Base-by-base conservation (phyloP, 768 basidiomycete species). In the Candolleomyces eurysporus region DNA sequence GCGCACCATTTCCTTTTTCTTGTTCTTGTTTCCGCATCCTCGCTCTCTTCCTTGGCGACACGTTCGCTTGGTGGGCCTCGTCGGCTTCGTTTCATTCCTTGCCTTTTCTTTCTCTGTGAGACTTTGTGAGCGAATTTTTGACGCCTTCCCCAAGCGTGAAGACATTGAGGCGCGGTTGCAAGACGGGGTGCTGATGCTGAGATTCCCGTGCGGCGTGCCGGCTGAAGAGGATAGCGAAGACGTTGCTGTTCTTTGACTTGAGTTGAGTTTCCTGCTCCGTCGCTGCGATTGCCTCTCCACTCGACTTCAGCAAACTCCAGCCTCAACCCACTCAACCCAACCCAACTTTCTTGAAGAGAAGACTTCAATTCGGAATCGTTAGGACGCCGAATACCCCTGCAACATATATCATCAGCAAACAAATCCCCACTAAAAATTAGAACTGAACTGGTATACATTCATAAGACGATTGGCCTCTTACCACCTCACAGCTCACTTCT, bases 1-100 rank as follows among this genome's bases (percentile, higher is more conserved):
- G 70, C 73, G 78, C 70, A 48, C 63, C 61, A 32, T 63, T 58
- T 58, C 30, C 54, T 64, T 65, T 57, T 63, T 65, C 54, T 58
- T 53, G 62, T 62, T 56, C 58, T 49, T 53, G 50, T 7, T 50
- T 59, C 45, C 49, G 39, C 32, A 36, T 30, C 19, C 40, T 59
- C 48, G 40, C 36, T 26, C 21, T 19, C 40, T 39, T 45, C 30
- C 40, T 48, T 63, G 22, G 16, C 17, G 52, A 58, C 30, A 48
- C 57, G 63, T 63, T 60, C 65, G 63, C 60, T 67, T 66, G 66
- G 67, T 61, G 48, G 42, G 10, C 57, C 45, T 30, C 26, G 57
- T 16, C 45, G 17, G 19, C 21, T 40, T 46, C 16, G 31, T 22
- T 13, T 26, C 26, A 17, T 17, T 36, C 17, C 60, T 54, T 55